Base-by-base conservation (phyloP, 768 basidiomycete species). In the Psilocybe sp. region DNA sequence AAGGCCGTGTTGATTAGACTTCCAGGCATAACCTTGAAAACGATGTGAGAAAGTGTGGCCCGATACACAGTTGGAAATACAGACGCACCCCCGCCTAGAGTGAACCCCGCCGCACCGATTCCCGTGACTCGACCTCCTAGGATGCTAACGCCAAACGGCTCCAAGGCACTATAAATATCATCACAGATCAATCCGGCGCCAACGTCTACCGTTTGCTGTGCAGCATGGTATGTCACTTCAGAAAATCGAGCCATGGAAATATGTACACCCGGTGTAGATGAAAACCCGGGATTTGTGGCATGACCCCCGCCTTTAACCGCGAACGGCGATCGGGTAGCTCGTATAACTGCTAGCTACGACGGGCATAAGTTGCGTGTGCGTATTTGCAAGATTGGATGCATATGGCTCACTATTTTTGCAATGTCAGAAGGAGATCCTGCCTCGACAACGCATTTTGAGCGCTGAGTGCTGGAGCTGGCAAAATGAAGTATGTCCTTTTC, bases 281-380 rank as follows among this genome's bases (percentile, higher is more conserved):
- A 80, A 54, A 84, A 84, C 1, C 77, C 77, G 0, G 69, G 72
- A 56, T 83, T 84, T 4, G 70, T 55, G 1, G 76, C 48, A 60
- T 85, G 82, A 0, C 84, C 83, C 6, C 80, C 82, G 14, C 81
- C 75, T 59, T 82, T 85, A 38, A 84, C 73, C 11, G 57, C 57
- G 34, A 58, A 58, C 2, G 51, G 57, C 1, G 54, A 47, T 15
- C 49, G 35, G 18, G 44, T 55, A 9, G 42, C 16, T 35, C 51
- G 51, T 9, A 58, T 34, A 12, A 58, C 53, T 9, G 37, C 40
- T n/a, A 58, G 54, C 57, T 58, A 11, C 7, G 14, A 4, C 13
- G 14, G 32, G 20, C 8, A n/a, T 34, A 9, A 31, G 33, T 36
- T 15, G 39, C 20, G 6, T 15, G 3, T 15, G 32, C 13, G 19